Base-by-base conservation (phyloP, 345 rosid genomes). In the Iberis pinnata region DNA sequence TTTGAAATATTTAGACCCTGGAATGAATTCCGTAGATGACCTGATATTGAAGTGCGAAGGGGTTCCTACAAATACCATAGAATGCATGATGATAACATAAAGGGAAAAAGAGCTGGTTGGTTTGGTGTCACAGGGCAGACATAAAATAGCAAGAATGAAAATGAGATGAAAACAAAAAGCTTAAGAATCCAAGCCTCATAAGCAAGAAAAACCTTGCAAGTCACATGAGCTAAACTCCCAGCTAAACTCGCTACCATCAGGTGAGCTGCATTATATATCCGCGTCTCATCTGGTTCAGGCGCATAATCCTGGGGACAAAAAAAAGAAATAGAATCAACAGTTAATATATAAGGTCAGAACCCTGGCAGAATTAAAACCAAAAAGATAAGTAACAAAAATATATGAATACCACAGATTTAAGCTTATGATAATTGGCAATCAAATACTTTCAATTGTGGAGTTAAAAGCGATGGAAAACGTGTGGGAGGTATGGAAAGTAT, bases 201-300 rank as follows among this genome's bases (percentile, higher is more conserved):
- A 43, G 52, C 26, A 58, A 33, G 49, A 63, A 38, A 42, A 73
- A 87, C 97, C 97, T 92, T 92, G 98, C 98, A 92, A 20, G 98
- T 92, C 42, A 85, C 98, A 72, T 92, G 98, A 60, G 98, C 98
- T 40, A 92, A 65, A 76, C 98, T 92, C 71, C 95, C 98, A 39
- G 97, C 93, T 76, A 92, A 74, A 72, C 97, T 88, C n/a, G 97
- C 97, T 70, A 88, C 98, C 98, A 92, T 92, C 76, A 88, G 77
- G 59, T 88, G 95, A 17, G 95, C 98, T 9, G 98, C 97, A 72
- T 76, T 81, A 72, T 83, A 81, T 49, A 92, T 85, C 11, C 94
- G 86, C 13, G 85, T 77, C 72, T 92, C 97, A 54, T 92, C 98
- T 7, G 83, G 72, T 70, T 92, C 98, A 80, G 76, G 68, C 9